Conservation (phyloP, 2,329 filamentous ascomycete genomes). For the Sporothrix protearum region DNA sequence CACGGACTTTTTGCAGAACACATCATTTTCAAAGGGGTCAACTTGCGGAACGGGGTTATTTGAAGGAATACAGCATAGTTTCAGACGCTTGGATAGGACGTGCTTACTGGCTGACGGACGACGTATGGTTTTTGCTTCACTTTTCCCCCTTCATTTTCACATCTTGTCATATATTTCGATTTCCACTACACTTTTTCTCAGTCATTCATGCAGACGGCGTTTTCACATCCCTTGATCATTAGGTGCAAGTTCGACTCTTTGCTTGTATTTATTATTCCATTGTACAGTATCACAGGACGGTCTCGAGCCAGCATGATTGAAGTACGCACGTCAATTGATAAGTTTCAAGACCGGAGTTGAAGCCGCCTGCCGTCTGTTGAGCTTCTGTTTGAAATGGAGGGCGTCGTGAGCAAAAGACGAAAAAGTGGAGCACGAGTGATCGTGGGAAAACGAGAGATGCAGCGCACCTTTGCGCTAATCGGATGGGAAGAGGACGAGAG, state of each 20-base stretch:
- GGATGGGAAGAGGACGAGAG: background rate
- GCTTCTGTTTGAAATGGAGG: background rate
- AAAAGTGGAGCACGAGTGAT: background rate
- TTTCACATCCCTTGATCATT: background rate
- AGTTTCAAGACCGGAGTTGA: background rate
- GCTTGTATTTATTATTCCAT: background rate
- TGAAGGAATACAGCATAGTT: background rate
- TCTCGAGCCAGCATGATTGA: background rate
- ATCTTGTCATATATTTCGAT: background rate
- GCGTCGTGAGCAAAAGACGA: background rate
- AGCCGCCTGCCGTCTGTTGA: background rate
- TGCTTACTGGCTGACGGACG: background rate
- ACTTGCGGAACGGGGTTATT: background rate
- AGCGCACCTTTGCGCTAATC: background rate
- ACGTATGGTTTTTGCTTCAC: background rate
- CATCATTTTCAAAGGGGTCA: background rate
- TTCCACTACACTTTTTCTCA: background rate
- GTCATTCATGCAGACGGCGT: background rate
- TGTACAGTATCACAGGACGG: background rate
- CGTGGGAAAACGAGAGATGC: conserved; percentile 2
- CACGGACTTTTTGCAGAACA: background rate
- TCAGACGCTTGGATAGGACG: background rate
- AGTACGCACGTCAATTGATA: background rate
- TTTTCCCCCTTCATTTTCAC: background rate
- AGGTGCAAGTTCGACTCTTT: background rate